These are phyloP conservation scores for Colletotrichum sansevieriae DNA, from an alignment of 2,329 filamentous ascomycete species.

Conservation along the genomic window DNA sequence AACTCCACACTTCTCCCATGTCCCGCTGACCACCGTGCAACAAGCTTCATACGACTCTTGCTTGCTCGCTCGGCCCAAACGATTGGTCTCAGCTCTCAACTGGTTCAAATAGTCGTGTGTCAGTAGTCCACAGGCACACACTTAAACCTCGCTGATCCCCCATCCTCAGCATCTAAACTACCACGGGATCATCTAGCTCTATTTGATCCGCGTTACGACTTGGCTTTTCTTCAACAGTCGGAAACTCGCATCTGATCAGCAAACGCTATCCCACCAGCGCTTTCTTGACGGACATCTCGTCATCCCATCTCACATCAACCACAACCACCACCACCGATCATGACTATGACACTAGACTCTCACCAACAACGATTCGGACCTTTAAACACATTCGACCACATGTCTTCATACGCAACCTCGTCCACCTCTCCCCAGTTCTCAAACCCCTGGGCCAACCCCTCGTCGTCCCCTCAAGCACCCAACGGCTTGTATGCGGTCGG, in stretches of 20 bases:
- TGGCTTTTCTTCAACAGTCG: constrained; percentile 56
- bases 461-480: constrained; percentile 59
- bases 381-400: constrained; percentile 80
- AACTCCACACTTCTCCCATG: constrained; percentile 52
- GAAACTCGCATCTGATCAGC: constrained; percentile 68
- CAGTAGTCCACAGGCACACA: constrained; percentile 43
- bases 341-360: constrained; percentile 96
- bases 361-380: constrained; percentile 80
- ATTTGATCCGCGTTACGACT: constrained; percentile 55
- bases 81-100: constrained; percentile 55
- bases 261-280: constrained; percentile 49
- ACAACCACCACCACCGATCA: constrained; percentile 59
- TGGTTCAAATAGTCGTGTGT: constrained; percentile 43
- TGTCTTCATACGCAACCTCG: constrained; percentile 72
- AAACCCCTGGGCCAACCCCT: constrained; percentile 84
- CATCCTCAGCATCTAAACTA: constrained; percentile 46
- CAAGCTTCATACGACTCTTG: constrained; percentile 58
- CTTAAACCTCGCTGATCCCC: constrained; percentile 69
- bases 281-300: constrained; percentile 42
- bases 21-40: constrained; percentile 58
- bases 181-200: constrained; percentile 52
- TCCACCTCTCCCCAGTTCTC: constrained; percentile 82
- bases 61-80: constrained; percentile 53
- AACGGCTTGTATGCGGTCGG: constrained; percentile 71
- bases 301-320: constrained; percentile 37